Conservation (phyloP, 371 early-diverging fungal genomes). For the Syncephalastrum monosporum region DNA sequence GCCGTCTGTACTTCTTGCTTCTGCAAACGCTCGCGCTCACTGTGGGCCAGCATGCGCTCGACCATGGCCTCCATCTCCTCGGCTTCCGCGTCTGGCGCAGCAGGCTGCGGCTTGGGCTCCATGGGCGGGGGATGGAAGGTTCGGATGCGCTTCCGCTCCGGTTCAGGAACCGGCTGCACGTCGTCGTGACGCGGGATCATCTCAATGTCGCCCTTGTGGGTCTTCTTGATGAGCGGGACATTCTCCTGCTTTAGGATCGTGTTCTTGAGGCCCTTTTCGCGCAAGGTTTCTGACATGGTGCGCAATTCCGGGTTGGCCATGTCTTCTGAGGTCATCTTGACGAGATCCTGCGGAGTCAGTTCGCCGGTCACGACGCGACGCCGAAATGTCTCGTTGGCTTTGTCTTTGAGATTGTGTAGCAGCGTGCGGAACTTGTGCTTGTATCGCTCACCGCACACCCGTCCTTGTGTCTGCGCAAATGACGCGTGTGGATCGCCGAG, state of each 20-base stretch:
- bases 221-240: slow-evolving; percentile 66
- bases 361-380: slow-evolving; percentile 66
- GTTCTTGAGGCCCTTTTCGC: slow-evolving; percentile 61
- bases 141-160: background rate
- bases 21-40: no score
- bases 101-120: background rate
- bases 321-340: slow-evolving; percentile 72
- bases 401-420: slow-evolving; percentile 75
- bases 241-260: slow-evolving; percentile 57
- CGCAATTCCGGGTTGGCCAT: slow-evolving; percentile 75
- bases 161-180: background rate
- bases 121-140: slow-evolving; percentile 3
- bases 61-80: no score
- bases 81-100: no score
- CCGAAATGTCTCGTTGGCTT: slow-evolving; percentile 67
- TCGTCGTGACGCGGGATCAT: slow-evolving; percentile 27
- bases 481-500: slow-evolving; percentile 22
- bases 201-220: slow-evolving; percentile 73
- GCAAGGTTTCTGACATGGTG: slow-evolving; percentile 59
- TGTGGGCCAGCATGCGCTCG: no score
- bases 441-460: slow-evolving; percentile 57
- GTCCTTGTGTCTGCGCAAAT: slow-evolving; percentile 9
- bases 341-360: slow-evolving; percentile 57
- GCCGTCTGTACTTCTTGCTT: no score
- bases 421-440: slow-evolving; percentile 75